Conservation (phyloP, 148 eudicot species). For the Pouteria glomerata region DNA sequence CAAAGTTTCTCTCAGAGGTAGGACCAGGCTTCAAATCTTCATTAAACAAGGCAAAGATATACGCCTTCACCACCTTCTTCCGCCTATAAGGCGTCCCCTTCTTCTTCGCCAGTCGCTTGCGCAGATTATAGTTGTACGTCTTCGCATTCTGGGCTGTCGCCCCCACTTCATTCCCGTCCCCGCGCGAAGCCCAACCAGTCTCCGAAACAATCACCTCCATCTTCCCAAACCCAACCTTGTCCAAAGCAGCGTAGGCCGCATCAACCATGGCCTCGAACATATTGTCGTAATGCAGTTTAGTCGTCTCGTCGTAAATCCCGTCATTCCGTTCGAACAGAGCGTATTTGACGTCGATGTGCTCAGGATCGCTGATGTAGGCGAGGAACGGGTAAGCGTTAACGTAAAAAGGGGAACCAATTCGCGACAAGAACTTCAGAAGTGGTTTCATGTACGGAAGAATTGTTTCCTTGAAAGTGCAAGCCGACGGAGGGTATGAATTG, state of each 20-base stretch:
- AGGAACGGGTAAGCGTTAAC: conserved; percentile 80
- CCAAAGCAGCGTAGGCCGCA: conserved; percentile 82
- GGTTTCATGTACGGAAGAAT: conserved; percentile 55
- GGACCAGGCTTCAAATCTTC: conserved; percentile 69
- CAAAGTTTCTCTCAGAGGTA: too few species aligned
- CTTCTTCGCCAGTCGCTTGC: conserved; percentile 70
- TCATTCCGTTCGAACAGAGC: conserved; percentile 53
- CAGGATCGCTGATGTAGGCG: conserved; percentile 60
- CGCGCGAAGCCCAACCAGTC: conserved; percentile 89
- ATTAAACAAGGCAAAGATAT: too few species aligned
- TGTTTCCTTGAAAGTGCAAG: conserved; percentile 47
- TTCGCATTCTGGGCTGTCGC: conserved; percentile 69
- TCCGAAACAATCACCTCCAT: conserved; percentile 83
- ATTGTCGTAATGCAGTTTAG: conserved; percentile 72
- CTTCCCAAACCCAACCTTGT: conserved; percentile 58
- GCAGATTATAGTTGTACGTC: conserved; percentile 66
- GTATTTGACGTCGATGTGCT: conserved; percentile 59
- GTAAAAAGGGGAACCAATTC: conserved; percentile 68
- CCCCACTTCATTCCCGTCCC: conserved; percentile 66
- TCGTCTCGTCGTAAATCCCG: conserved; percentile 54
- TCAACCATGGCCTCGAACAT: conserved; percentile 84
- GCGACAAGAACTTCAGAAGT: conserved; percentile 53
- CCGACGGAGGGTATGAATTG: conserved; percentile 74
- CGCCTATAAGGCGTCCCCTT: conserved; percentile 83
- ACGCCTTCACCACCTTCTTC: conserved; percentile 50